A percentile compares a stretch with the other conserved stretches of the same genome.
Evolutionary conservation across 768 basidiomycete species (phyloP).

Genomic region (Cystobasidium onofrii): DNA sequence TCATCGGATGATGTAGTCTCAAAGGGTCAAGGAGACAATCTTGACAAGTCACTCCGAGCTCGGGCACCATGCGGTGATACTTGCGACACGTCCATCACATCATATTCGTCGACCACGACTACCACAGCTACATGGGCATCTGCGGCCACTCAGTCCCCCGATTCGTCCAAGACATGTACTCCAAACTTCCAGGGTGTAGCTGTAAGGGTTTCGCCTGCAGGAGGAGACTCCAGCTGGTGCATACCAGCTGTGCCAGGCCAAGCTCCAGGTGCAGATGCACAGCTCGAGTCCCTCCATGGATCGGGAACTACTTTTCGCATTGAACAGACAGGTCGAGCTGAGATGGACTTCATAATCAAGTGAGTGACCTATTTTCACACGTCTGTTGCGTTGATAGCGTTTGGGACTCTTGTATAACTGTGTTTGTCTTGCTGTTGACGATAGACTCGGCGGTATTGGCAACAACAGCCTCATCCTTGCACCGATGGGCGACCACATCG

Average conservation of each 20-base stretch:
- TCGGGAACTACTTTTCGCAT: not conserved
- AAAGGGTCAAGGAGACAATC: not conserved
- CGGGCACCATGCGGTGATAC: not conserved
- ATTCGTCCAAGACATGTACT: not conserved
- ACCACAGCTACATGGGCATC: too few relatives aligned
- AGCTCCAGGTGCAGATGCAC: not conserved
- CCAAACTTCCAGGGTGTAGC: not conserved
- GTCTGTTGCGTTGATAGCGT: too few relatives aligned
- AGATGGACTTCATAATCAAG: not conserved
- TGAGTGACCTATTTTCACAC: not conserved
- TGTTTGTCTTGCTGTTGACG: not conserved
- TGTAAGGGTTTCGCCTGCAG: not conserved
- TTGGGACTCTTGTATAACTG: not conserved
- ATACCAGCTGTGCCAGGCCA: not conserved
- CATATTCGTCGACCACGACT: too few relatives aligned
- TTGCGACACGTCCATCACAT: not conserved
- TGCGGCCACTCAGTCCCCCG: too few relatives aligned
- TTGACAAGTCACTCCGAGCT: too few relatives aligned
- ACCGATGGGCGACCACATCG: not conserved
- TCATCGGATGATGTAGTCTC: not conserved
- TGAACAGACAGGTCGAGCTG: not conserved
- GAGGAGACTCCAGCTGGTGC: not conserved
- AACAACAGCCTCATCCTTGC: not conserved
- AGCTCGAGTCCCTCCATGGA: not conserved
- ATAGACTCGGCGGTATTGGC: not conserved